Conservation (phyloP, 176 grass and related monocot species). For the Hordeum marinum region DNA sequence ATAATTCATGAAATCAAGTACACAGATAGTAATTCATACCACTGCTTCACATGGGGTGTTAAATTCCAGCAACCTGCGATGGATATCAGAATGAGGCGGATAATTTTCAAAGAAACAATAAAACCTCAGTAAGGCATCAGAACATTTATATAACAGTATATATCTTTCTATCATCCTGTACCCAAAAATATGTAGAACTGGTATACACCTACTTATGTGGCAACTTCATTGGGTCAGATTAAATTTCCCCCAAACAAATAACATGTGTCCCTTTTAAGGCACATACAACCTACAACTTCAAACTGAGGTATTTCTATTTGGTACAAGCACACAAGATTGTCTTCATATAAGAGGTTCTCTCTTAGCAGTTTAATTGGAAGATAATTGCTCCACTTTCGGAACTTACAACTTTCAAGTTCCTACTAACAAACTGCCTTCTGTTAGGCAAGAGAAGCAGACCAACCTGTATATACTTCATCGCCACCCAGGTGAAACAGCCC, state of each 20-base stretch:
- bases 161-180: conserved; percentile 9
- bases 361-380: not conserved
- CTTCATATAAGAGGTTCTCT: not conserved
- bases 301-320: not conserved
- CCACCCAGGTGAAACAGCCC: conserved; percentile 94
- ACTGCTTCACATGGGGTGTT: conserved; percentile 83
- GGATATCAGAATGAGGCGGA: not conserved
- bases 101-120: not conserved
- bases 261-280: not conserved
- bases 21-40: conserved; percentile 48
- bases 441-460: conserved; percentile 18
- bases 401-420: not conserved
- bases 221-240: not conserved
- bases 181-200: not conserved
- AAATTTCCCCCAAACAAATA: not conserved
- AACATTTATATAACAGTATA: not conserved
- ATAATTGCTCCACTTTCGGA: not conserved
- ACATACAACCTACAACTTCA: not conserved
- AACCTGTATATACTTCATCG: conserved; percentile 99
- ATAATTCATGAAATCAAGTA: not conserved
- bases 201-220: not conserved
- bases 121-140: not conserved
- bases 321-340: not conserved
- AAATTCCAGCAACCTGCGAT: conserved; percentile 83
- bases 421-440: not conserved